Percentiles rank a stretch among this genome's conserved stretches.
phyloP scores from a whole-genome alignment of 1,139 yeast species.

The Suhomyces coccinellae region DNA sequence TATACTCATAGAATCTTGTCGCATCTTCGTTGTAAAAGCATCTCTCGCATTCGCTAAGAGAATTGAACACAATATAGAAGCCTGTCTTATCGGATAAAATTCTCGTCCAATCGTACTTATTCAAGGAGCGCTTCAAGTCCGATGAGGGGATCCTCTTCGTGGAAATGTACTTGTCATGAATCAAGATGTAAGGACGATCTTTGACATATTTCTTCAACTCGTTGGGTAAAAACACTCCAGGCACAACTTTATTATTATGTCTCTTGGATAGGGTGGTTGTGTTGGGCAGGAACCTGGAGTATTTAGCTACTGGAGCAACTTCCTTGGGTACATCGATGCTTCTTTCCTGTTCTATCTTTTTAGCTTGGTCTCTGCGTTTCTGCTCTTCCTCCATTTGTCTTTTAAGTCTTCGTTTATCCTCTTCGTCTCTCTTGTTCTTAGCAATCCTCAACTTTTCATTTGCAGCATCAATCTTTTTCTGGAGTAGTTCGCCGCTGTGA shows the following conservation, averaged over 20 bases:
- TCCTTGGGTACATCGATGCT: constrained; percentile 10
- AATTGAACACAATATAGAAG: constrained; percentile 68
- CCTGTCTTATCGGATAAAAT: constrained; percentile 65
- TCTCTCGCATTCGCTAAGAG: constrained; percentile 59
- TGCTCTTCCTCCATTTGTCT: constrained; percentile 24
- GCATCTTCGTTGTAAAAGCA: constrained; percentile 74
- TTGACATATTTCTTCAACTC: constrained; percentile 51
- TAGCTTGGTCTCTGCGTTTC: constrained; percentile 22
- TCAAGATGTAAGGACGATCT: constrained; percentile 56
- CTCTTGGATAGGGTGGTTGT: constrained; percentile 39
- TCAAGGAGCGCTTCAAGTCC: constrained; percentile 54
- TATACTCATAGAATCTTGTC: constrained; percentile 47
- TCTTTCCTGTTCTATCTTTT: constrained; percentile 10
- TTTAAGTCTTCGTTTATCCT: constrained; percentile 27
- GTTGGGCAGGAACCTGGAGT: constrained; percentile 26
- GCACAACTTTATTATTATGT: constrained; percentile 31
- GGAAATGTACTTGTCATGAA: constrained; percentile 55
- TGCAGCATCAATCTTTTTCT: constrained; percentile 32
- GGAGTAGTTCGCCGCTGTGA: constrained; percentile 31
- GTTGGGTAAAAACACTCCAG: constrained; percentile 42
- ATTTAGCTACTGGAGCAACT: constrained; percentile 8
- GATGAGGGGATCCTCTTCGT: constrained; percentile 50
- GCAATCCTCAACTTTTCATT: constrained; percentile 29
- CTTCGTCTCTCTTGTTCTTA: constrained; percentile 21
- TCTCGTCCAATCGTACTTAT: constrained; percentile 63